Base-by-base conservation (phyloP, 192 early-diverging fungal genomes). In the Rhizophagus clarus region DNA sequence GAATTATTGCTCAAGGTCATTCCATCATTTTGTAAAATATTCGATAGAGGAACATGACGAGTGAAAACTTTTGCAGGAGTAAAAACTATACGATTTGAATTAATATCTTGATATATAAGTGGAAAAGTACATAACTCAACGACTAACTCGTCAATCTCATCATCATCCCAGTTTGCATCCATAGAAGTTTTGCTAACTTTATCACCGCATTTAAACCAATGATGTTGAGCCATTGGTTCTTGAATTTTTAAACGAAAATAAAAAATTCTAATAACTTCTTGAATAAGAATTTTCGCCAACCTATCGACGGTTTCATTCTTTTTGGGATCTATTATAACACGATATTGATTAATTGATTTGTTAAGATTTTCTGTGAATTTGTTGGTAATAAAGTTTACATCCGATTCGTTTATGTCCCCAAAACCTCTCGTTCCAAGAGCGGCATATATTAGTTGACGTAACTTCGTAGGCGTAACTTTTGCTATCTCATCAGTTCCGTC, bases 51-150 rank as follows among this genome's bases (percentile, higher is more conserved):
- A 56, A 20, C 51, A 56, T 22, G 51, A 6, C 51, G 17, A 7
- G 51, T 22, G 4, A 56, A 56, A 56, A 56, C 51, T 56, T 56
- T 56, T 56, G 51, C 51, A 22, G 4, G 20, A 22, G 51, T 56
- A 56, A 56, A 56, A 22, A 56, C 17, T 22, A 22, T 12, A 22
- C 7, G 4, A 22, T 56, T 20, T 20, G 17, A 20, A 56, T 69
- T 69, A 11, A 34, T 37, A 8, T 3, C 15, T 20, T 69, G 67
- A 17, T n/a, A 17, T 14, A 69, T 37, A 29, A 69, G 14, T 20
- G 67, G 67, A 37, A 69, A 69, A 69, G 29, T 69, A 12, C 67
- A 69, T 34, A 69, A 34, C 14, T 69, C 67, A 29, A 69, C 67
- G 2, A 34, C 67, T n/a, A 69, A 31, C 14, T 69, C 67, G 17